These are phyloP conservation scores for Chaetomium globosum DNA, from an alignment of 2,329 filamentous ascomycete species.

Conservation along the genomic window DNA sequence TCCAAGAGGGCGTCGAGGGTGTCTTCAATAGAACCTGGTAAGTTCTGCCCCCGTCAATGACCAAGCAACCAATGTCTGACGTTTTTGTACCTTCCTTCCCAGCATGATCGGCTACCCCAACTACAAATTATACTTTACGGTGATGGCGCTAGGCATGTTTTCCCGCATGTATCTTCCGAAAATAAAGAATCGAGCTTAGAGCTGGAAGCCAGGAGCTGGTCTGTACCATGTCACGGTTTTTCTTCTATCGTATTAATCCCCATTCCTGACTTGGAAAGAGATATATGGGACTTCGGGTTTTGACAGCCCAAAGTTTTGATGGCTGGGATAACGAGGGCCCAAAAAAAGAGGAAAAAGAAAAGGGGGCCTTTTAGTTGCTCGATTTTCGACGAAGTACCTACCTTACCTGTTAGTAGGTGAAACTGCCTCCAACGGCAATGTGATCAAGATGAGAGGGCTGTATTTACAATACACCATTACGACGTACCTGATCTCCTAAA, in stretches of 20 bases:
- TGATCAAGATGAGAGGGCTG: no score
- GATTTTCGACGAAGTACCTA: no score
- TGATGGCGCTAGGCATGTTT: not conserved
- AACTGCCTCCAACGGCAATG: no score
- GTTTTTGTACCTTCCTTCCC: not conserved
- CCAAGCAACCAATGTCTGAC: not conserved
- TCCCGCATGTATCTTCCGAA: conserved; percentile 5
- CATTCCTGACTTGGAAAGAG: not conserved
- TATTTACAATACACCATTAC: no score
- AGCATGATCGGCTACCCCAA: conserved; percentile 10
- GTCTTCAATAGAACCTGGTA: conserved; percentile 8
- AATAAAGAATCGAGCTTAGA: not conserved
- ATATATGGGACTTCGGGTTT: not conserved
- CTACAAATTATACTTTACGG: conserved; percentile 1
- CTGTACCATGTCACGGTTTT: not conserved
- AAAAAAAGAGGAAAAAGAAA: no score
- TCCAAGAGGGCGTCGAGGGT: conserved; percentile 3
- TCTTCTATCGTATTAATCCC: not conserved
- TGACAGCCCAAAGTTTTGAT: no score
- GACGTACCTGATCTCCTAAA: no score
- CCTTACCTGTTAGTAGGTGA: no score
- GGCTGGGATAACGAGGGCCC: no score
- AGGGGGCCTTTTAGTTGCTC: no score
- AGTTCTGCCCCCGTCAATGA: not conserved
- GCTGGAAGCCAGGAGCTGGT: no score